These are phyloP conservation scores for Pseudocercospora cruenta DNA, from an alignment of 2,329 filamentous ascomycete genomes.

Conservation along the genomic window DNA sequence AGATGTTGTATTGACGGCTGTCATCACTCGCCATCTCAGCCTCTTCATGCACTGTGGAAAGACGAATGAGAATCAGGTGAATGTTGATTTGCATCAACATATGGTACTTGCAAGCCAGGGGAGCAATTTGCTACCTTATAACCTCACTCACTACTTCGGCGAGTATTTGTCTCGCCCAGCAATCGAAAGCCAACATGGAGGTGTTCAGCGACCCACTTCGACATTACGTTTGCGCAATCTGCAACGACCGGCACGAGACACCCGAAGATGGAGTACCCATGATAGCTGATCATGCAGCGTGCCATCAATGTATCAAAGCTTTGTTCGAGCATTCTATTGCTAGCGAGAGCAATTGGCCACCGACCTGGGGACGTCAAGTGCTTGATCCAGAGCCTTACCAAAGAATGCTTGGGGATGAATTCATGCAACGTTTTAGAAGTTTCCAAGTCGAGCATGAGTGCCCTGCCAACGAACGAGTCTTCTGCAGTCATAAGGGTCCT, in stretches of 20 bases:
- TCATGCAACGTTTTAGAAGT: conserved; percentile 18
- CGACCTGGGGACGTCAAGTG: conserved; percentile 17
- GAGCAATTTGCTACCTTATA: background rate
- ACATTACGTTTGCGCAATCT: background rate
- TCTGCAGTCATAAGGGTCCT: conserved; percentile 16
- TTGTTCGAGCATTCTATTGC: conserved; percentile 24
- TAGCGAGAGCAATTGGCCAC: conserved; percentile 23
- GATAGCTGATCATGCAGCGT: conserved; percentile 9
- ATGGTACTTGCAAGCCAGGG: background rate
- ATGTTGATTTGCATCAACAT: background rate
- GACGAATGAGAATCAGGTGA: no score
- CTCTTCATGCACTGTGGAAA: no score
- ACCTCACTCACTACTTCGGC: background rate
- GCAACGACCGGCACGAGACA: background rate
- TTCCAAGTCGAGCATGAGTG: conserved; percentile 16
- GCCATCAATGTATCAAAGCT: conserved; percentile 19
- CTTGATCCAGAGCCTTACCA: conserved; percentile 23
- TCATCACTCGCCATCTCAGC: no score
- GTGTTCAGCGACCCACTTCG: background rate
- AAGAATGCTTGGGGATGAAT: conserved; percentile 16
- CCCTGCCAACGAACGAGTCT: conserved; percentile 22
- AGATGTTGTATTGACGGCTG: background rate
- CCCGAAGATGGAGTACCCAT: background rate
- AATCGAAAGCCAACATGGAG: background rate
- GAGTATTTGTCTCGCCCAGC: background rate